phyloP scores from a whole-genome alignment of 495 filamentous ascomycete species.

The Tuber indicum region DNA sequence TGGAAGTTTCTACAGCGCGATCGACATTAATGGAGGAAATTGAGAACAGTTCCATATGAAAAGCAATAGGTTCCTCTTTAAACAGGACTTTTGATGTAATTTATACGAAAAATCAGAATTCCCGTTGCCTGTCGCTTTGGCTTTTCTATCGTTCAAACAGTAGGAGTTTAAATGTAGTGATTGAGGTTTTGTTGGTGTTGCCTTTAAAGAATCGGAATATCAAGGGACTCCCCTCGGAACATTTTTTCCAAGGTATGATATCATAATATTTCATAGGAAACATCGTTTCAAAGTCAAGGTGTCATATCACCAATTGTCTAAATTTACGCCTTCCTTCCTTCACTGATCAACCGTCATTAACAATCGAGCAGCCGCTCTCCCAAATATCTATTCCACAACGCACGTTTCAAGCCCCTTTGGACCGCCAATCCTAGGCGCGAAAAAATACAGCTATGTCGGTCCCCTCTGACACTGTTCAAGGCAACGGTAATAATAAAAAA shows the following conservation, averaged over 20 bases:
- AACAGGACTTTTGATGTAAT: slow-evolving; percentile 3
- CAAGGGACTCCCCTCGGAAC: neutral
- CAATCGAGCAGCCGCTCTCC: neutral
- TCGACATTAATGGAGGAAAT: slow-evolving; percentile 22
- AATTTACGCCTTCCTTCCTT: neutral
- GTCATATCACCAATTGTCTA: neutral
- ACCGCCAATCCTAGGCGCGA: neutral
- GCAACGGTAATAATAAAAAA: slow-evolving; percentile 18
- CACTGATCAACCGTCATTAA: neutral
- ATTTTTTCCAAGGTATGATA: neutral
- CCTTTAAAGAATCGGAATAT: neutral
- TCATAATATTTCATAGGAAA: neutral
- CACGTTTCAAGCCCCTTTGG: neutral
- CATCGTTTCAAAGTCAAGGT: neutral
- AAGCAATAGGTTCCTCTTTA: slow-evolving; percentile 35
- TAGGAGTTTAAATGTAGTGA: neutral
- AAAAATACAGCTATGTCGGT: slow-evolving; percentile 11
- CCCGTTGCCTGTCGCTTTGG: neutral
- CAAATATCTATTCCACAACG: neutral
- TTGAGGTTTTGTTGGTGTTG: neutral
- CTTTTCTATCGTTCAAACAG: neutral
- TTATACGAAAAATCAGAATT: neutral
- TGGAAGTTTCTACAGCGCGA: slow-evolving; percentile 25
- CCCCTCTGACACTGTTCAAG: slow-evolving; percentile 39
- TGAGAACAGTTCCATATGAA: slow-evolving; percentile 17